Evolutionary conservation across 371 early-diverging fungal genomes (phyloP).

Genomic region (Sporodiniella umbellata): DNA sequence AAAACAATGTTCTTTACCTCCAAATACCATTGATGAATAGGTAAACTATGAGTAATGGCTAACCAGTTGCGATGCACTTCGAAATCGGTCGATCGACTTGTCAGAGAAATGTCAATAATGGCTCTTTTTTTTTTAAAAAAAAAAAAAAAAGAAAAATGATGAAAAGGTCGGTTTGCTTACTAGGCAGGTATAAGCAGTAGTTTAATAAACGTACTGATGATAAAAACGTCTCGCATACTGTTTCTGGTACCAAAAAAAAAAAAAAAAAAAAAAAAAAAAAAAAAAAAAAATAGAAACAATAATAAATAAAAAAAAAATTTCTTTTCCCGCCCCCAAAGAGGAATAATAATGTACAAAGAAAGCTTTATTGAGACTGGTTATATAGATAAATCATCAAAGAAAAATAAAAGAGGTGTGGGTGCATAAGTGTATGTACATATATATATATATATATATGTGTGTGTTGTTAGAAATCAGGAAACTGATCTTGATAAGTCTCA

Average conservation of each 20-base stretch:
- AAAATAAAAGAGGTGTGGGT: too few relatives aligned
- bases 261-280: too few relatives aligned
- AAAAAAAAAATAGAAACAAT: too few relatives aligned
- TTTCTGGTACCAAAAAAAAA: not conserved
- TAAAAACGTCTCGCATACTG: constrained; percentile 33
- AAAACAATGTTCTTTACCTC: too few relatives aligned
- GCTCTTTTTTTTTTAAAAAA: not conserved
- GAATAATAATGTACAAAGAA: too few relatives aligned
- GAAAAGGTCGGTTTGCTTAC: constrained; percentile 36
- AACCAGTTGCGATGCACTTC: constrained; percentile 99
- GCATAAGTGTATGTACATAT: too few relatives aligned
- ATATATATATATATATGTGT: too few relatives aligned
- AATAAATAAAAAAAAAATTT: too few relatives aligned
- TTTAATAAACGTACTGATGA: constrained; percentile 61
- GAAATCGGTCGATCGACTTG: constrained; percentile 93
- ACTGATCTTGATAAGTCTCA: constrained; percentile 24
- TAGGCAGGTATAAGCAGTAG: constrained; percentile 74
- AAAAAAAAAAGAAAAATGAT: not conserved
- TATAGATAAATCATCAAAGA: too few relatives aligned
- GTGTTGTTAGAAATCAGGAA: constrained; percentile 27
- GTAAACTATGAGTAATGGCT: constrained; percentile 86
- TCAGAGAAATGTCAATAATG: not conserved
- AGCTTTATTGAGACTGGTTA: too few relatives aligned
- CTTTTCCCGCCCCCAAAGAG: too few relatives aligned
- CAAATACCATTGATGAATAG: constrained; percentile 84